Evolutionary conservation across 768 basidiomycete genomes (phyloP).

Genomic region (Cystobasidium tubakii): DNA sequence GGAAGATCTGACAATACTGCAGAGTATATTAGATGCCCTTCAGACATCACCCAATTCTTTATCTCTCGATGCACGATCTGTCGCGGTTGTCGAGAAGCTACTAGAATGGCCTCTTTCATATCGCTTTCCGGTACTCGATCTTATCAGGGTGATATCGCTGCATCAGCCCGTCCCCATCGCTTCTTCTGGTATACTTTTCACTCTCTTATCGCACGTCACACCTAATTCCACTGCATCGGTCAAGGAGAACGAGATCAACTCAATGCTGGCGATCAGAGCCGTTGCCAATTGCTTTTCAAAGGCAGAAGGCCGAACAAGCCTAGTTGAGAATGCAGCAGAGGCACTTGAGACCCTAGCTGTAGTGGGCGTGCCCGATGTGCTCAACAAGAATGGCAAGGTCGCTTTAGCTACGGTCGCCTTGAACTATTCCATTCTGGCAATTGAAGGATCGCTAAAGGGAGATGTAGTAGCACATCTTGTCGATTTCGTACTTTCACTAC

Average conservation of each 20-base stretch:
- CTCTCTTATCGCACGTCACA: slow-evolving; percentile 58
- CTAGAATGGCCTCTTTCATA: slow-evolving; percentile 39
- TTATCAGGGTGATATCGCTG: slow-evolving; percentile 68
- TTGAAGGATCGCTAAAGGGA: slow-evolving; percentile 39
- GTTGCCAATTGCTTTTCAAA: slow-evolving; percentile 66
- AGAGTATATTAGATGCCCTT: slow-evolving; percentile 39
- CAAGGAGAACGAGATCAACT: slow-evolving; percentile 77
- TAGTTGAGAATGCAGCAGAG: slow-evolving; percentile 43
- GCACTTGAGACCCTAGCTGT: slow-evolving; percentile 50
- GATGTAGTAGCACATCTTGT: slow-evolving; percentile 39
- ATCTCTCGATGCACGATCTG: slow-evolving; percentile 34
- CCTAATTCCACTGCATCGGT: slow-evolving; percentile 52
- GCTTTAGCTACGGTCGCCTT: slow-evolving; percentile 75
- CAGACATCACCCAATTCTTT: slow-evolving; percentile 40
- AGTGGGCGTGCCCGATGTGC: slow-evolving; percentile 56
- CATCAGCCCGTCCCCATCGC: slow-evolving; percentile 59
- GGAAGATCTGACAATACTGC: slow-evolving; percentile 46
- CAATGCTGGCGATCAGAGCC: slow-evolving; percentile 69
- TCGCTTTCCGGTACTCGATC: slow-evolving; percentile 67
- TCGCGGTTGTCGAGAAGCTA: slow-evolving; percentile 26
- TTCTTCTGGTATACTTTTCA: slow-evolving; percentile 57
- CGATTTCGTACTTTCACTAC: slow-evolving; percentile 38
- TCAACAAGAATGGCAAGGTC: slow-evolving; percentile 67
- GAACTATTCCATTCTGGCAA: slow-evolving; percentile 60
- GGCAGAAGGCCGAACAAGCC: slow-evolving; percentile 39